Evolutionary conservation across 2,329 filamentous ascomycete genomes (phyloP), one percentile per base, ranked within the genome.

Genomic region (Cordyceps militaris): DNA sequence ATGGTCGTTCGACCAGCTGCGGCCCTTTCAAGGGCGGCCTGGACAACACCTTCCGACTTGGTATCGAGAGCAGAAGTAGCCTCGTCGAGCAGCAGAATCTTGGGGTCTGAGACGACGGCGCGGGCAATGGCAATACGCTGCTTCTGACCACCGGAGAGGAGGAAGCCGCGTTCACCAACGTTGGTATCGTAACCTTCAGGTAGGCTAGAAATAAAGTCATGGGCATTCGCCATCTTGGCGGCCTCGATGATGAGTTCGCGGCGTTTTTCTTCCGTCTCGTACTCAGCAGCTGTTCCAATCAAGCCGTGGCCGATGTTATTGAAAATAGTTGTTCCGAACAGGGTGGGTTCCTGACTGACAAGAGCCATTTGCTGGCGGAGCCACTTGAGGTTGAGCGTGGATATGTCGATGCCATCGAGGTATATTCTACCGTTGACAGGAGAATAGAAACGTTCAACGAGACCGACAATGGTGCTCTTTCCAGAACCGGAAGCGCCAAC

Each of bases 51-150:
- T 74, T 99, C 94, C 0, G 91, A 95, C 68, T 94, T 93, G 23
- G 93, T 96, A 67, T 99, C 94, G 0, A 99, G 80, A 4, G 91
- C 91, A 38, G 89, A 94, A 0, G 94, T 99, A 5, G 94, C 94
- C 71, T 99, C 94, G 63, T 99, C 94, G 5, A 99, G 85, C 0
- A 99, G 81, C 1, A 99, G 79, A 66, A 99, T 86, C 75, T 92
- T 95, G 0, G 93, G 93, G 65, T 97, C 89, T 19, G 88, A 93
- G 30, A 97, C 90, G 58, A 97, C 83, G 40, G 92, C 92, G 66
- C 91, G 82, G 8, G 93, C 91, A 71, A 97, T 97, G 13, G 93
- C 92, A 67, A 97, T 95, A 65, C 94, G 89, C 73, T 97, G 94
- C 72, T 97, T 96, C 73, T 99, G 94, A 36, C 94, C 94, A 70